Percentiles rank a stretch among this genome's conserved stretches.
These are phyloP conservation scores for Pestalotiopsis sp. DNA, from an alignment of 2,329 filamentous ascomycete genomes.

Conservation along the genomic window DNA sequence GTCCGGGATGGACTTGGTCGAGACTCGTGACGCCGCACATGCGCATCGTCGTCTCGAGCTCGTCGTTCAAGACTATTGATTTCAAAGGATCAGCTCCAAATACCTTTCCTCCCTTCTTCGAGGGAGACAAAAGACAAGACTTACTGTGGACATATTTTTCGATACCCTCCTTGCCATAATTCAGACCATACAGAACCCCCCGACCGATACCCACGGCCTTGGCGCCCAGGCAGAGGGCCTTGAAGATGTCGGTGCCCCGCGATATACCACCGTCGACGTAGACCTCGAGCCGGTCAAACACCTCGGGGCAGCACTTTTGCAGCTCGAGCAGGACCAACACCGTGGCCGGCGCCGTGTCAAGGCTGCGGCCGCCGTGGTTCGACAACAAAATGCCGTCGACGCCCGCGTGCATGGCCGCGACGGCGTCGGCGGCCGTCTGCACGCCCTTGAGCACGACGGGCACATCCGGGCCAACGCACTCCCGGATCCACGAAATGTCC, in stretches of 20 bases:
- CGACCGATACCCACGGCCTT: slow-evolving; percentile 64
- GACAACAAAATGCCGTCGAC: slow-evolving; percentile 68
- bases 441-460: slow-evolving; percentile 69
- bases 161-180: slow-evolving; percentile 61
- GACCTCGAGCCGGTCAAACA: slow-evolving; percentile 62
- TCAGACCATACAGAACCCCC: slow-evolving; percentile 59
- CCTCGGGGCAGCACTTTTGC: slow-evolving; percentile 58
- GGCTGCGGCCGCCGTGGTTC: slow-evolving; percentile 67
- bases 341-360: slow-evolving; percentile 52
- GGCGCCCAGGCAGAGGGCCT: slow-evolving; percentile 65
- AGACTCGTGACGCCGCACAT: slow-evolving; percentile 64
- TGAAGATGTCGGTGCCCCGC: slow-evolving; percentile 67
- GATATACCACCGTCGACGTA: slow-evolving; percentile 65
- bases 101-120: background rate
- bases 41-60: slow-evolving; percentile 66
- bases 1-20: slow-evolving; percentile 57
- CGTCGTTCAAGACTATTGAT: slow-evolving; percentile 49
- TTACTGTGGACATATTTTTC: slow-evolving; percentile 52
- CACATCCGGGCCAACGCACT: slow-evolving; percentile 50
- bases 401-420: slow-evolving; percentile 57
- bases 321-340: slow-evolving; percentile 64
- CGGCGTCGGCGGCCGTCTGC: slow-evolving; percentile 65
- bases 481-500: slow-evolving; percentile 66
- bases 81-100: slow-evolving; percentile 11
- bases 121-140: slow-evolving; percentile 23